Evolutionary conservation across 1,284 basidiomycete species (phyloP).

Genomic region (Austroboletus novae-zelandiae): DNA sequence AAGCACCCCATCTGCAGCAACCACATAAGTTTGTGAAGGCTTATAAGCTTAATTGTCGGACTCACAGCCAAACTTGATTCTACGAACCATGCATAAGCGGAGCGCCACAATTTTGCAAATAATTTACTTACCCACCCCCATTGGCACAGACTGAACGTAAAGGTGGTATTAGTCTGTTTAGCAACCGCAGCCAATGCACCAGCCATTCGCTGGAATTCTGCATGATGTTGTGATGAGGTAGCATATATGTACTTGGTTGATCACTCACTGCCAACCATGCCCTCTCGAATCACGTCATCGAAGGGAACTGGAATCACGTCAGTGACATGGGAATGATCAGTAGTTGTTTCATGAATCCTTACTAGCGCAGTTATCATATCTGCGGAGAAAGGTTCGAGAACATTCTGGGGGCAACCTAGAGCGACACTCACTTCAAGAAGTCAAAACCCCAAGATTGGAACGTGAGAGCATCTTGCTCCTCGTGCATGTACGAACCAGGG

Average conservation of each 20-base stretch:
- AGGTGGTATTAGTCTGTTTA: constrained; percentile 41
- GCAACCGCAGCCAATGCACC: constrained; percentile 47
- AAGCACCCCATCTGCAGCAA: constrained; percentile 19
- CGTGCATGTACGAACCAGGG: constrained; percentile 30
- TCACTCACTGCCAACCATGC: constrained; percentile 53
- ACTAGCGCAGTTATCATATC: constrained; percentile 56
- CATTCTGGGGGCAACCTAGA: not conserved
- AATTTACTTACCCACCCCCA: constrained; percentile 51
- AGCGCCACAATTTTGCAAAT: not conserved
- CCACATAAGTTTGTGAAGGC: not conserved
- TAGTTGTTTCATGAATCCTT: not conserved
- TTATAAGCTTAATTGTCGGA: constrained; percentile 33
- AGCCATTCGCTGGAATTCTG: constrained; percentile 53
- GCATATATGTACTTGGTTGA: not conserved
- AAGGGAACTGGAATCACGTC: constrained; percentile 40
- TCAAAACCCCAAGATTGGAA: constrained; percentile 56
- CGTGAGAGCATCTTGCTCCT: constrained; percentile 29
- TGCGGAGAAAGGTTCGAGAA: not conserved
- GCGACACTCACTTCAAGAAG: constrained; percentile 48
- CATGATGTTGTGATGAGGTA: not conserved
- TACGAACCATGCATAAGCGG: constrained; percentile 21
- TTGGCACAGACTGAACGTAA: constrained; percentile 53
- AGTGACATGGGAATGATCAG: not conserved
- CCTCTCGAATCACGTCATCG: constrained; percentile 49
- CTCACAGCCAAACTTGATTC: constrained; percentile 58